Evolutionary conservation across 352 stramenopile genomes (phyloP).

Genomic region (Plasmopara viticola): DNA sequence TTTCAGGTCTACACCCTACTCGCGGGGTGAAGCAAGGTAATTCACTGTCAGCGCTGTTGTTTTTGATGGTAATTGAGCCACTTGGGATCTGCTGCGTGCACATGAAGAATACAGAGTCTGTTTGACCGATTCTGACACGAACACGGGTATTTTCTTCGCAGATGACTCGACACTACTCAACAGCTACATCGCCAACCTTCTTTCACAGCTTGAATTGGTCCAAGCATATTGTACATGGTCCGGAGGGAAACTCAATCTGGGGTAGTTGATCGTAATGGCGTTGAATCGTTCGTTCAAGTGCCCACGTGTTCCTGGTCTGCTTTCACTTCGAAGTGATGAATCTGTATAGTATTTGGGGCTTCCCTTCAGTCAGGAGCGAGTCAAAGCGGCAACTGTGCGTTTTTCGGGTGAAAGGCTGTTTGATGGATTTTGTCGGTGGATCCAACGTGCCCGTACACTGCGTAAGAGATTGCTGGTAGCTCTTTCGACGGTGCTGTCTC

Average conservation of each 20-base stretch:
- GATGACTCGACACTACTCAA: background rate
- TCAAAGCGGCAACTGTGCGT: background rate
- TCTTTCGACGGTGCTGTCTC: background rate
- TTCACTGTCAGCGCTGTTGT: background rate
- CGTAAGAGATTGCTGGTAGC: background rate
- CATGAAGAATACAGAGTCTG: background rate
- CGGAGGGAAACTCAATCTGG: background rate
- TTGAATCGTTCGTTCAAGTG: background rate
- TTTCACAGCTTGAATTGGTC: background rate
- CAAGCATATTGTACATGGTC: background rate
- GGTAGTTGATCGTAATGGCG: background rate
- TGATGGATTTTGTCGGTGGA: background rate
- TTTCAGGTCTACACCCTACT: background rate
- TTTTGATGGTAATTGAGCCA: background rate
- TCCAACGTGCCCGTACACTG: background rate
- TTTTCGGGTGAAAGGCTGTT: background rate
- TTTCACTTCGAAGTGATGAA: background rate
- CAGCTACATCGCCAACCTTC: background rate
- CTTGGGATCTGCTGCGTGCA: background rate
- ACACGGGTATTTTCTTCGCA: background rate
- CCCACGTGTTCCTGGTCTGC: background rate
- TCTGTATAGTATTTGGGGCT: background rate
- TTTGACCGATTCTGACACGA: background rate
- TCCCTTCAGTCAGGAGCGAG: background rate
- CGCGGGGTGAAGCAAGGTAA: background rate